Evolutionary conservation across 2,329 filamentous ascomycete species (phyloP).

Genomic region (Alternaria gaisen): DNA sequence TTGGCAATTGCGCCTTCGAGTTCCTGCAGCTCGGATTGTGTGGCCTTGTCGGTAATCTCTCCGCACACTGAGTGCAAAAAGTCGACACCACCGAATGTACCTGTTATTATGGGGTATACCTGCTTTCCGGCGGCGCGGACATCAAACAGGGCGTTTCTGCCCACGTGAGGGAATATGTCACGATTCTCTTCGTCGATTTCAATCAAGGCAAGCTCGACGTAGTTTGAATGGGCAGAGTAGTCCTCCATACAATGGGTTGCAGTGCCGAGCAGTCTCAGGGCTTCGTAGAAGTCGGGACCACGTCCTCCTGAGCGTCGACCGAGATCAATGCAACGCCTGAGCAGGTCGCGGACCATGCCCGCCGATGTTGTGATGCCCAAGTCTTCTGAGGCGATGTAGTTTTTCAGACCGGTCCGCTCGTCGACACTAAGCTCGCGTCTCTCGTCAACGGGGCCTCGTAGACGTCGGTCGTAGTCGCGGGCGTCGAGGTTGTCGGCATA

Average conservation of each 20-base stretch:
- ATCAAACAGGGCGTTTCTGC: slow-evolving; percentile 73
- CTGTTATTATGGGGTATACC: slow-evolving; percentile 86
- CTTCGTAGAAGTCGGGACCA: slow-evolving; percentile 84
- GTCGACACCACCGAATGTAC: slow-evolving; percentile 93
- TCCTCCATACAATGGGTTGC: slow-evolving; percentile 89
- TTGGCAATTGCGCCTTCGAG: slow-evolving; percentile 82
- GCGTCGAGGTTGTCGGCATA: slow-evolving; percentile 92
- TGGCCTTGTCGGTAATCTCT: slow-evolving; percentile 85
- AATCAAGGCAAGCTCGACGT: slow-evolving; percentile 85
- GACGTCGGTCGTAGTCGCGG: slow-evolving; percentile 78
- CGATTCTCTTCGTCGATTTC: slow-evolving; percentile 75
- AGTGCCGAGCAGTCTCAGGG: slow-evolving; percentile 84
- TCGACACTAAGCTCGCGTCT: slow-evolving; percentile 80
- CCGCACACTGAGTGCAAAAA: slow-evolving; percentile 88
- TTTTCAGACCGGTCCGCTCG: slow-evolving; percentile 73
- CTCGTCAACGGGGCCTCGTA: slow-evolving; percentile 85
- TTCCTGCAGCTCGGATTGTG: slow-evolving; percentile 88
- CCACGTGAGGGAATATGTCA: slow-evolving; percentile 87
- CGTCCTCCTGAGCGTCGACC: slow-evolving; percentile 76
- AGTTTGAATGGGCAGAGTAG: slow-evolving; percentile 94
- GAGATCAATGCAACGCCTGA: slow-evolving; percentile 78
- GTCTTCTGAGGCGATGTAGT: slow-evolving; percentile 90
- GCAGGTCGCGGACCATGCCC: slow-evolving; percentile 76
- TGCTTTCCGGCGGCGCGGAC: slow-evolving; percentile 70
- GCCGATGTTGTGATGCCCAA: slow-evolving; percentile 83